Conservation (phyloP, 257 asterid species). For the Penstemon newberryi region DNA sequence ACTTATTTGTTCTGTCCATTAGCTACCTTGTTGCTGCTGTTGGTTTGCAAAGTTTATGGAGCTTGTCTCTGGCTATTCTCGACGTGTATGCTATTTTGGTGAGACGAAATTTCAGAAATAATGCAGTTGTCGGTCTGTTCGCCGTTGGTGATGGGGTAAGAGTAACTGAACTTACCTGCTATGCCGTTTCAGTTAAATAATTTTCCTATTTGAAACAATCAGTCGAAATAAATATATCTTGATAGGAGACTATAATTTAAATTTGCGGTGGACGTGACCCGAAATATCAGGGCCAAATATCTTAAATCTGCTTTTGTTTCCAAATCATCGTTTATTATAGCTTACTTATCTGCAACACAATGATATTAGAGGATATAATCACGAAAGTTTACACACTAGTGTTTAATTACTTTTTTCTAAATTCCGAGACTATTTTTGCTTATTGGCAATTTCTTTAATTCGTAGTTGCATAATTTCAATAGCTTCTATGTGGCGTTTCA, state of each 20-base stretch:
- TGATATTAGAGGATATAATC: neutral
- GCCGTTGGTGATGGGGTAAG: constrained; percentile 95
- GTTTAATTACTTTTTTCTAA: constrained; percentile 9
- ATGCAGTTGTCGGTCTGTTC: constrained; percentile 56
- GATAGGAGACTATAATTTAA: neutral
- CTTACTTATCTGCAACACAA: neutral
- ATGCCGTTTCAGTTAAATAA: neutral
- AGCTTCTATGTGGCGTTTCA: neutral
- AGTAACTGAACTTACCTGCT: constrained; percentile 3
- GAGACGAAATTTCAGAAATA: constrained; percentile 67
- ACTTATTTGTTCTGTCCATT: constrained; percentile 20
- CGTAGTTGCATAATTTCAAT: neutral
- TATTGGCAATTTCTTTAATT: neutral
- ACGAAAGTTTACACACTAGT: neutral
- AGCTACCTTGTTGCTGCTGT: constrained; percentile 91
- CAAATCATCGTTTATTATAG: neutral
- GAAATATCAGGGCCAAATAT: neutral
- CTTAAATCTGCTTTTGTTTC: neutral
- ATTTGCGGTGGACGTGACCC: neutral
- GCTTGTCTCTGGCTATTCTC: constrained; percentile 68
- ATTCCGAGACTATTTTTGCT: neutral
- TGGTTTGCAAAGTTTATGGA: constrained; percentile 84
- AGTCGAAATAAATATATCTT: neutral
- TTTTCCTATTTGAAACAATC: neutral
- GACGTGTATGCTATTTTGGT: constrained; percentile 72